Percentiles rank a stretch among this genome's conserved stretches.
phyloP scores from a whole-genome alignment of 108 stramenopile species.

The Mayamaea pseudoterrestris region DNA sequence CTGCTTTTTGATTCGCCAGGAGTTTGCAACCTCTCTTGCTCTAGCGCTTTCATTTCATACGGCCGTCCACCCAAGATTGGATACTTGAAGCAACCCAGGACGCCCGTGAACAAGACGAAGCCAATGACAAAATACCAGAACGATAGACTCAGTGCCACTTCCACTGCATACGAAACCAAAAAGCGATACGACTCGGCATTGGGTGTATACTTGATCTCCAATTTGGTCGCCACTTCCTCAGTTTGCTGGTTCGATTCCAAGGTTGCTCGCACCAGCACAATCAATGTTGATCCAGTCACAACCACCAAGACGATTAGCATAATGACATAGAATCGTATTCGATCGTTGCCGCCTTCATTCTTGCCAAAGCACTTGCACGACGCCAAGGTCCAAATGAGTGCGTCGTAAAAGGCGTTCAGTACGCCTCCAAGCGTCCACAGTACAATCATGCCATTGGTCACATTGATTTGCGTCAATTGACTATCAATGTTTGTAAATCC shows the following conservation, averaged over 20 bases:
- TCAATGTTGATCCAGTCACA: conserved; percentile 18
- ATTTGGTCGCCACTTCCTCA: conserved; percentile 7
- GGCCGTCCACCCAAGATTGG: background rate
- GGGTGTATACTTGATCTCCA: conserved; percentile 10
- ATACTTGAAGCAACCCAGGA: conserved; percentile 14
- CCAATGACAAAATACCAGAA: conserved; percentile 53
- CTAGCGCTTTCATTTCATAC: background rate
- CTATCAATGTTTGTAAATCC: background rate
- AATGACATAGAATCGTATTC: conserved; percentile 11
- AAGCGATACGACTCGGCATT: conserved; percentile 35
- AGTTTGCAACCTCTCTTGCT: background rate
- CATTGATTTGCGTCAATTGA: conserved; percentile 10
- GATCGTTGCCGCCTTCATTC: background rate
- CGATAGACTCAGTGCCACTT: conserved; percentile 47
- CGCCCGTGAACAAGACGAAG: conserved; percentile 50
- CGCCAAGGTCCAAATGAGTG: conserved; percentile 60
- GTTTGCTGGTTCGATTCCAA: conserved; percentile 9
- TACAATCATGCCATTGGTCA: conserved; percentile 40
- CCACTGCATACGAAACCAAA: conserved; percentile 46
- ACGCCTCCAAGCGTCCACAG: conserved; percentile 66
- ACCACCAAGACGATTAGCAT: conserved; percentile 23
- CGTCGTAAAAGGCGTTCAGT: conserved; percentile 50
- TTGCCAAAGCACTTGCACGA: conserved; percentile 62
- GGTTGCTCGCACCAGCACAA: conserved; percentile 35
- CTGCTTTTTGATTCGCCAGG: background rate